These are phyloP conservation scores for Lenwebbia sp. DNA, from an alignment of 345 rosid species.

Conservation along the genomic window DNA sequence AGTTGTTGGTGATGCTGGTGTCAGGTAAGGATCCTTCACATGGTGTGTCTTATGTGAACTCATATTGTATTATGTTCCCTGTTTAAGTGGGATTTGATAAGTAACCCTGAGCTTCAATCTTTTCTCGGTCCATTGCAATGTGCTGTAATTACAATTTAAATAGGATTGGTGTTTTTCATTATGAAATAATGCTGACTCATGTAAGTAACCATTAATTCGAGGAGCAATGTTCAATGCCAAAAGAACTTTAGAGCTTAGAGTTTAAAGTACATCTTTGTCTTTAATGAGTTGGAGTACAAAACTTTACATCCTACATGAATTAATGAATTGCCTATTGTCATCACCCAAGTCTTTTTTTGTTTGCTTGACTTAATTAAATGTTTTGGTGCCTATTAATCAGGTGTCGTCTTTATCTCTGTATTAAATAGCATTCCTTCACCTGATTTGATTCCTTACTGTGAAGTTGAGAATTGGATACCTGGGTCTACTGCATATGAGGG, in stretches of 20 bases:
- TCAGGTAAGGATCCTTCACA: conserved; percentile 12
- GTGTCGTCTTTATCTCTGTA: not conserved
- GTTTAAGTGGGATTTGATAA: not conserved
- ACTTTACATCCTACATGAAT: not conserved
- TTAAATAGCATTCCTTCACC: not conserved
- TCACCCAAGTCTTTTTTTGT: not conserved
- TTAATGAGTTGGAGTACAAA: not conserved
- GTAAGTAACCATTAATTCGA: not conserved
- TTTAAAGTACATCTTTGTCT: not conserved
- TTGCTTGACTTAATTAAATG: not conserved
- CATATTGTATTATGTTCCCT: not conserved
- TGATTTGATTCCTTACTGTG: not conserved
- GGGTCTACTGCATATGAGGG: not conserved
- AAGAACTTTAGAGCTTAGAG: not conserved
- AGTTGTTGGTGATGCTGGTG: conserved; percentile 48
- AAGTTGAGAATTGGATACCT: not conserved
- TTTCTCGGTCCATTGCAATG: not conserved
- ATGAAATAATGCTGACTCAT: not conserved
- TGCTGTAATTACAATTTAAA: not conserved
- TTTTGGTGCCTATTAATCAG: not conserved
- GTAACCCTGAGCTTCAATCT: not conserved
- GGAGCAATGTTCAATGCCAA: not conserved
- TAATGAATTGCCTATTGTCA: not conserved
- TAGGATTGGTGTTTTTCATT: not conserved
- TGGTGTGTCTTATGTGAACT: not conserved